Evolutionary conservation across 2,329 filamentous ascomycete species (phyloP).

Genomic region (Torrubiella hemipterigena): DNA sequence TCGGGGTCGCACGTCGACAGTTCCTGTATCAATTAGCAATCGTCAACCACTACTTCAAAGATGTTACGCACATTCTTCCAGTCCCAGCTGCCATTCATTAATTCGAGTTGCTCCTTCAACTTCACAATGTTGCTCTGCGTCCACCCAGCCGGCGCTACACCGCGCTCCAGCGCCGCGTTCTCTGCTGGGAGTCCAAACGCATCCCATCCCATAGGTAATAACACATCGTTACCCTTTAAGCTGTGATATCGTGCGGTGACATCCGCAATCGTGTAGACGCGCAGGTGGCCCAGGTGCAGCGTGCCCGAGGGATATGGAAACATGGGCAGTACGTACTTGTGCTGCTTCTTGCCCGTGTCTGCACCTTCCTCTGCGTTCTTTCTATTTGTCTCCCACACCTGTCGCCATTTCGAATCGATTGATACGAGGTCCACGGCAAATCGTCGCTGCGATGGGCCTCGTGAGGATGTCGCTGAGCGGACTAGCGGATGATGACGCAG

Average conservation of each 20-base stretch:
- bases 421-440: conserved; percentile 33
- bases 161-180: conserved; percentile 78
- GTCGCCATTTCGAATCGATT: conserved; percentile 39
- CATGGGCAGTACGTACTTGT: conserved; percentile 73
- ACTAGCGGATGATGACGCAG: too few relatives aligned
- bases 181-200: conserved; percentile 84
- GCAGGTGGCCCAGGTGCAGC: conserved; percentile 75
- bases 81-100: conserved; percentile 74
- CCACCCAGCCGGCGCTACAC: conserved; percentile 67
- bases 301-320: conserved; percentile 86
- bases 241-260: conserved; percentile 65
- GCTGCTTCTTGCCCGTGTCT: conserved; percentile 13
- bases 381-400: conserved; percentile 28
- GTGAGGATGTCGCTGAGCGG: too few relatives aligned
- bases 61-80: conserved; percentile 68
- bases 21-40: conserved; percentile 44
- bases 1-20: conserved; percentile 70
- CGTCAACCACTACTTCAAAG: too few relatives aligned
- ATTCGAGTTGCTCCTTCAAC: conserved; percentile 72
- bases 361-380: conserved; percentile 9
- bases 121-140: conserved; percentile 67
- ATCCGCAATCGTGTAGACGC: conserved; percentile 86
- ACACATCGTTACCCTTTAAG: conserved; percentile 61
- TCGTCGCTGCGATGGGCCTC: too few relatives aligned
- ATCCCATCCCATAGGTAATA: conserved; percentile 93